Conservation (phyloP, 2,329 filamentous ascomycete species). For the Aspergillus felis region DNA sequence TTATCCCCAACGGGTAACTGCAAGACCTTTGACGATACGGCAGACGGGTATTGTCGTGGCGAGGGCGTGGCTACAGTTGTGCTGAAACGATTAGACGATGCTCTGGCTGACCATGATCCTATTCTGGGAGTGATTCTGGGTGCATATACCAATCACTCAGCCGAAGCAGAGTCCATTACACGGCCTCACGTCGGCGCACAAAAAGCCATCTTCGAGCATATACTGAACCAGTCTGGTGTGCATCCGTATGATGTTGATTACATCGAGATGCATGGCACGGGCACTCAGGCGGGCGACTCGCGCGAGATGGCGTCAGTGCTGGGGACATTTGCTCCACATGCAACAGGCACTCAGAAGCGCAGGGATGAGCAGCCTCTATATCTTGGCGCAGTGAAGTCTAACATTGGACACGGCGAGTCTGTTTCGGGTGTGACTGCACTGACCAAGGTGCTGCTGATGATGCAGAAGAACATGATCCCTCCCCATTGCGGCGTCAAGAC, state of each 20-base stretch:
- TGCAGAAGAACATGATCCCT: no score
- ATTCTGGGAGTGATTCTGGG: neutral
- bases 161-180: neutral
- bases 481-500: no score
- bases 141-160: neutral
- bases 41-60: neutral
- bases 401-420: neutral
- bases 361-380: neutral
- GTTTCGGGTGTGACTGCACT: no score
- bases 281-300: neutral
- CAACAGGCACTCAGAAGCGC: neutral
- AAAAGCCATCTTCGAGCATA: neutral
- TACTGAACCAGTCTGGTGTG: neutral
- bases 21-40: conserved; percentile 44
- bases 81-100: neutral
- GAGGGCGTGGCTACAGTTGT: neutral
- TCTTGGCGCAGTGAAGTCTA: neutral
- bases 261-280: neutral
- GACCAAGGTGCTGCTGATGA: no score
- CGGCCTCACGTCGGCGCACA: neutral
- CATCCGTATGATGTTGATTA: neutral
- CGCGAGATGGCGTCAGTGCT: neutral
- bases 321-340: neutral
- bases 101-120: conserved; percentile 9
- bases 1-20: conserved; percentile 40